Evolutionary conservation across 2,329 filamentous ascomycete genomes (phyloP), one percentile per base, ranked within the genome.

Genomic region (Paraconiothyrium sp.): DNA sequence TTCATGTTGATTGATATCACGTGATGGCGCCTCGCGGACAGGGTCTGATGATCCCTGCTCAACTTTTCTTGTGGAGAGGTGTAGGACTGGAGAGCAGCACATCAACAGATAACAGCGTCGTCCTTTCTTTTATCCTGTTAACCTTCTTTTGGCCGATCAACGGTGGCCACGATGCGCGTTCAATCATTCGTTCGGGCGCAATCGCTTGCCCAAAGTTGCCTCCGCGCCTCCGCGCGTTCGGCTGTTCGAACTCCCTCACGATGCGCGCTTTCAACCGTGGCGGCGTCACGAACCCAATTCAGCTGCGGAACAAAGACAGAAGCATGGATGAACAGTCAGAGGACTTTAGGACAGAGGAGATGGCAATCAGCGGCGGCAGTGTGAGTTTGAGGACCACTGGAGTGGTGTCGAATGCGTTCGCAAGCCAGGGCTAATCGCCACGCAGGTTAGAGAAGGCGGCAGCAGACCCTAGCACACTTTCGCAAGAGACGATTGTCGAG

Each of bases 401-500:
- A 14, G 14, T 30, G 6, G 24, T 32, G 24, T n/a, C 16, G 37
- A 34, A 37, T 22, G 37, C 59, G 39, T 56, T 41, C 50, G 56
- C 48, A 62, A 64, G 62, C 58, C 55, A 66, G 61, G 44, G 62
- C 73, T 77, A 57, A 76, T 60, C 24, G 32, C 16, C 43, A n/a
- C 46, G 22, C 58, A 79, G 77, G 34, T 61, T 79, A 48, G 86
- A 89, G 72, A 82, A 88, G 68, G 88, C 87, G 16, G 81, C 84
- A 46, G 82, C 84, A 54, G 84, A 87, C 67, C 87, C 88, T 9
- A 82, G 84, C 46, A 77, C 80, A 48, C 80, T 90, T 55, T 83
- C 86, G 2, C 87, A 89, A 75, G 84, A 88, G 59, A 84, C 85
- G 20, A 90, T 96, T 65, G 90, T 93, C 57, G 88, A 91, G 69